Evolutionary conservation across 345 rosid species (phyloP).

Genomic region (Cochlearia excelsa): DNA sequence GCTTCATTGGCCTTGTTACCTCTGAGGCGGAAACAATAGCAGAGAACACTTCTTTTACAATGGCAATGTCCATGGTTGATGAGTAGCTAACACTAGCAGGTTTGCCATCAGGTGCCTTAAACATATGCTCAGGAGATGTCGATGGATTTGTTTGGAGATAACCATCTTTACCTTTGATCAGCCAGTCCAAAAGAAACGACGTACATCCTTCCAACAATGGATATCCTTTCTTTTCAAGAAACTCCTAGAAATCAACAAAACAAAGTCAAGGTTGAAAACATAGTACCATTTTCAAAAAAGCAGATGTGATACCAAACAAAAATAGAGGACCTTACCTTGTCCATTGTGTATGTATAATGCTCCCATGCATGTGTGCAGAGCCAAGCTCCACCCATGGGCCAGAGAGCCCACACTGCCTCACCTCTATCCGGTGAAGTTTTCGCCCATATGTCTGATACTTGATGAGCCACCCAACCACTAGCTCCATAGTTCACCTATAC

Average conservation of each 20-base stretch:
- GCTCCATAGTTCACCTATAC: slow-evolving; percentile 84
- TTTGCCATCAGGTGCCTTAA: slow-evolving; percentile 72
- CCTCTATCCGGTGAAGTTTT: slow-evolving; percentile 81
- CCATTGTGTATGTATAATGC: slow-evolving; percentile 75
- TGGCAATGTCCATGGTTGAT: slow-evolving; percentile 90
- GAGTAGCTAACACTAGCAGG: slow-evolving; percentile 91
- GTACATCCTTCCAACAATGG: slow-evolving; percentile 86
- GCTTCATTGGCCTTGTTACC: slow-evolving; percentile 47
- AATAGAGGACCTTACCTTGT: slow-evolving; percentile 52
- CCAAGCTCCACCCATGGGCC: slow-evolving; percentile 99
- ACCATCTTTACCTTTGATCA: slow-evolving; percentile 70
- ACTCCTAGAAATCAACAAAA: slow-evolving; percentile 49
- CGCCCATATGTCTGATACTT: slow-evolving; percentile 88
- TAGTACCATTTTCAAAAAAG: neutral
- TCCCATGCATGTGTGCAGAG: slow-evolving; percentile 96
- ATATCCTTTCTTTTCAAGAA: slow-evolving; percentile 70
- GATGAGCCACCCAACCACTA: slow-evolving; percentile 91
- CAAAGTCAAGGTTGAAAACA: slow-evolving; percentile 6
- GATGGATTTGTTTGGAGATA: slow-evolving; percentile 91
- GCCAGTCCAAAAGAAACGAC: slow-evolving; percentile 79
- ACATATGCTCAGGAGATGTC: slow-evolving; percentile 91
- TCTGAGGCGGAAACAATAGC: slow-evolving; percentile 69
- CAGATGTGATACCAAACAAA: neutral
- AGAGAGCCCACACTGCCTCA: slow-evolving; percentile 69
- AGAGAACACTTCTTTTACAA: slow-evolving; percentile 72